Evolutionary conservation across 108 stramenopile genomes (phyloP), one percentile per base, ranked within the genome.

Genomic region (Poteriospumella lacustris): DNA sequence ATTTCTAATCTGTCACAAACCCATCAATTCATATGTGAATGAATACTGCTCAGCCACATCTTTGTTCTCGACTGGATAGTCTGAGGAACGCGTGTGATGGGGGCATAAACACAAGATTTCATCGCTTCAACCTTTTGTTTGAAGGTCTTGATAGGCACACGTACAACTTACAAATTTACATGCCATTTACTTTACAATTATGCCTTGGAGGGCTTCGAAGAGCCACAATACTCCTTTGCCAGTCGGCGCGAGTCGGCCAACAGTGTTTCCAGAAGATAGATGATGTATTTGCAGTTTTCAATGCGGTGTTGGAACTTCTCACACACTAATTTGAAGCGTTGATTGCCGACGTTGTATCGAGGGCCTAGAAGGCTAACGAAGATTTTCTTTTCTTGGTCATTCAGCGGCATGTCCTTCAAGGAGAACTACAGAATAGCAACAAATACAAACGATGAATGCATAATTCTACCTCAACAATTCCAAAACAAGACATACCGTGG

Each of bases 221-320:
- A n/a, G n/a, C n/a, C n/a, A n/a, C n/a, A n/a, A n/a, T n/a, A n/a
- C n/a, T n/a, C n/a, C n/a, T n/a, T n/a, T n/a, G n/a, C n/a, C 12
- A 64, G 31, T 64, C 36, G 28, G 15, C 31, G 15, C 15, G 24
- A 26, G 9, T 64, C 60, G 31, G 60, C 60, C 28, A 64, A 9
- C 3, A 64, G 5, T 5, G 28, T 3, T 24, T 64, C 60, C 9
- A 64, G 60, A 12, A 64, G 24, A 31, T 34, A 5, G 36, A 34
- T 64, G 9, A 64, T 5, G 36, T 64, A 64, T 24, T 34, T 26
- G 33, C 36, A 34, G 36, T 64, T 64, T 64, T 64, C 60, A 3
- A 64, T 24, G 9, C 60, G 60, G 31, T 64, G 28, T 12, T 26
- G 60, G 60, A 64, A 64, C 36, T 64, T 64, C 33, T 64, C 60